These are phyloP conservation scores for Catunica adiposa DNA, from an alignment of 2,329 filamentous ascomycete genomes.

Conservation along the genomic window DNA sequence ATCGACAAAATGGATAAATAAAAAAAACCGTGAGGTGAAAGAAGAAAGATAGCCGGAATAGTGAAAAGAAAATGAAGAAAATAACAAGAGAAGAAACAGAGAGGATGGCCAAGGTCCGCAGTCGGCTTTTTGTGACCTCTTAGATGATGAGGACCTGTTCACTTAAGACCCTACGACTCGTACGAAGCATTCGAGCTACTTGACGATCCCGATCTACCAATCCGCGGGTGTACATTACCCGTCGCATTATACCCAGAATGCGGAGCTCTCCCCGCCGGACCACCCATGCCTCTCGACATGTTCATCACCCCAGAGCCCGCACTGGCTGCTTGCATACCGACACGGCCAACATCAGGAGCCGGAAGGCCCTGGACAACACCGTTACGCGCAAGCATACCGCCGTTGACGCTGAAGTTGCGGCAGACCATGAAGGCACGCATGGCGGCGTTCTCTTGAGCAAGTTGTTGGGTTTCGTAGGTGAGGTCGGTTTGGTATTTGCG, in stretches of 20 bases:
- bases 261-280: not conserved
- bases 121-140: no score
- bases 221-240: constrained; percentile 4
- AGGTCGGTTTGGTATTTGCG: constrained; percentile 89
- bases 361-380: constrained; percentile 52
- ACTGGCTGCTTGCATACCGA: not conserved
- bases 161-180: constrained; percentile 25
- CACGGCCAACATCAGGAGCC: constrained; percentile 22
- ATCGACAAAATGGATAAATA: not conserved
- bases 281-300: not conserved
- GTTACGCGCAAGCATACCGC: constrained; percentile 67
- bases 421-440: constrained; percentile 97
- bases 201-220: constrained; percentile 16
- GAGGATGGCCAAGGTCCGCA: not conserved
- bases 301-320: not conserved
- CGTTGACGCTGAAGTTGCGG: constrained; percentile 91
- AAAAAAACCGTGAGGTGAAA: no score
- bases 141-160: not conserved
- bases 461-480: constrained; percentile 61
- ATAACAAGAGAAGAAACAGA: not conserved
- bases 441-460: constrained; percentile 84
- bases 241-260: not conserved
- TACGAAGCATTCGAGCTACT: constrained; percentile 46
- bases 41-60: not conserved
- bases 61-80: not conserved